A percentile compares a stretch with the other conserved stretches of the same genome.
These are phyloP conservation scores for Pontederia paniculata DNA, from an alignment of 176 grass and related monocot species.

Conservation along the genomic window DNA sequence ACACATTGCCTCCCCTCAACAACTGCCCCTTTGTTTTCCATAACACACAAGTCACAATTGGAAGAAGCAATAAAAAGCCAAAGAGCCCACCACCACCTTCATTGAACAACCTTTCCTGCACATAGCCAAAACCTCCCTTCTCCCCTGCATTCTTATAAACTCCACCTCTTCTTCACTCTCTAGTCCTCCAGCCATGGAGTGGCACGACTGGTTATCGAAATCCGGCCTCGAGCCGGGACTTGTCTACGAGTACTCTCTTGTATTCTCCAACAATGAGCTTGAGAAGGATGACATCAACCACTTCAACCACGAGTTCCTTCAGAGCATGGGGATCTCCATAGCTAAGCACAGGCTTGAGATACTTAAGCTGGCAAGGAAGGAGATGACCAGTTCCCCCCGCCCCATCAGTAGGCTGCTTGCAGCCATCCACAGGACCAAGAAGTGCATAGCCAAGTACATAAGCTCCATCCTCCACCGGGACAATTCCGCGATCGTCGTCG, in stretches of 20 bases:
- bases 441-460: conserved; percentile 18
- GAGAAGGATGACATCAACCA: conserved; percentile 41
- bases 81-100: neutral
- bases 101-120: neutral
- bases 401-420: conserved; percentile 38
- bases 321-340: conserved; percentile 69
- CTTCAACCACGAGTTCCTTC: conserved; percentile 72
- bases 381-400: conserved; percentile 12
- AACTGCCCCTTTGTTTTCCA: no score
- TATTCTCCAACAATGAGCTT: conserved; percentile 71
- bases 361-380: conserved; percentile 50
- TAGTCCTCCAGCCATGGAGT: conserved; percentile 41
- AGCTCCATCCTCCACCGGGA: conserved; percentile 15
- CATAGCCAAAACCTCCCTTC: neutral
- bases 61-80: no score
- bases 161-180: neutral
- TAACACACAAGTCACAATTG: no score
- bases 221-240: conserved; percentile 35
- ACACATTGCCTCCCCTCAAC: no score
- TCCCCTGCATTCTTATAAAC: neutral
- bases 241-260: conserved; percentile 47
- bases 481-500: conserved; percentile 13
- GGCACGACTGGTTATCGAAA: conserved; percentile 77
- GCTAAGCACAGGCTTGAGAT: conserved; percentile 90
- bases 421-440: conserved; percentile 31